These are phyloP conservation scores for Alternaria sp. DNA, from an alignment of 2,329 filamentous ascomycete species.

Conservation along the genomic window DNA sequence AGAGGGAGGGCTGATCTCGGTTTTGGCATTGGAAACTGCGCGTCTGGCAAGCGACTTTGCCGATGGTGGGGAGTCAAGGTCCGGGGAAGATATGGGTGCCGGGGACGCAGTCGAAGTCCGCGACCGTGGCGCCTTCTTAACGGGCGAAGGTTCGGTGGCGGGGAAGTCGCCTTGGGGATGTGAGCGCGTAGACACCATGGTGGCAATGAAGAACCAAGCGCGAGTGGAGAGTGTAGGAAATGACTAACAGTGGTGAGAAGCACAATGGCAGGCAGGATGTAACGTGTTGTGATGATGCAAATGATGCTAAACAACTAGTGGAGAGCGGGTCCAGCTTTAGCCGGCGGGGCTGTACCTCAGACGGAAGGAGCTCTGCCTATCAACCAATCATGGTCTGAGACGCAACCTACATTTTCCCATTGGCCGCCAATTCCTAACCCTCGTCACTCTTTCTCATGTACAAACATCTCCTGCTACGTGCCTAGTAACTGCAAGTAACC, in stretches of 20 bases:
- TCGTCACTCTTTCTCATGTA: background rate
- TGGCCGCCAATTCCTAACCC: background rate
- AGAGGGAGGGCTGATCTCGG: slow-evolving; percentile 25
- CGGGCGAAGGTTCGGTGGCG: slow-evolving; percentile 46
- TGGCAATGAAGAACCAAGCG: background rate
- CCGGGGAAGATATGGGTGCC: slow-evolving; percentile 31
- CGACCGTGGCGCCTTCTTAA: slow-evolving; percentile 46
- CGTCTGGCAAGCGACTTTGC: slow-evolving; percentile 33
- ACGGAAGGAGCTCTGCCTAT: background rate
- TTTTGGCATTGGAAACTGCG: slow-evolving; percentile 33
- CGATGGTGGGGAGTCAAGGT: slow-evolving; percentile 28
- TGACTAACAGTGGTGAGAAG: background rate
- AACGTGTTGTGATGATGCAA: slow-evolving; percentile 20
- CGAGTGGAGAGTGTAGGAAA: background rate
- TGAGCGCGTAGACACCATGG: slow-evolving; percentile 53
- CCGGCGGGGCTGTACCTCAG: slow-evolving; percentile 12
- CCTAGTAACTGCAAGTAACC: background rate
- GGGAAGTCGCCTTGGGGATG: slow-evolving; percentile 50
- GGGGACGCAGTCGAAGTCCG: slow-evolving; percentile 48
- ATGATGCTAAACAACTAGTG: slow-evolving; percentile 11
- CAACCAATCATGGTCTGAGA: background rate
- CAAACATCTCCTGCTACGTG: background rate
- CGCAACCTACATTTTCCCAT: background rate
- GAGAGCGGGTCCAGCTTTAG: slow-evolving; percentile 11
- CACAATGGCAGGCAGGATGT: slow-evolving; percentile 4